phyloP scores from a whole-genome alignment of 2,329 filamentous ascomycete genomes.

The Colletotrichum caudatum region DNA sequence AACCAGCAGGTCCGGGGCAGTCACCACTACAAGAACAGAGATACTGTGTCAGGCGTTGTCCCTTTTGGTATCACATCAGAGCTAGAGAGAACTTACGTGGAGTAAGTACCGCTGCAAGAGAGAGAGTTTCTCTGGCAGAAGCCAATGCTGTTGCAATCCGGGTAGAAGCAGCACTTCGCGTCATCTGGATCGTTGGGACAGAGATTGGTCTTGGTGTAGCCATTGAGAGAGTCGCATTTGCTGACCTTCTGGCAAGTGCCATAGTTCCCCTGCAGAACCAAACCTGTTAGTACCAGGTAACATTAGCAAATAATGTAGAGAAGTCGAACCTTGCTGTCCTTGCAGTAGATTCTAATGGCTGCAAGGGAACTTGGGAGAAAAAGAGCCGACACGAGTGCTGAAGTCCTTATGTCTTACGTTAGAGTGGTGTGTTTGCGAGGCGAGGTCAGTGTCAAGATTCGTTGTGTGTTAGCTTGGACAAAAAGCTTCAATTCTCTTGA shows the following conservation, averaged over 20 bases:
- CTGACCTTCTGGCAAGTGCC: constrained; percentile 35
- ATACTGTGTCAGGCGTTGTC: background rate
- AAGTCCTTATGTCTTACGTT: constrained; percentile 17
- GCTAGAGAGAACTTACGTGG: constrained; percentile 4
- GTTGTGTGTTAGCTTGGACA: background rate
- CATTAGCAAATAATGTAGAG: background rate
- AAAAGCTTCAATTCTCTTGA: background rate
- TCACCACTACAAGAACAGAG: constrained; percentile 14
- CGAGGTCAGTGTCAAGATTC: background rate
- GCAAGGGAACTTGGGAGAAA: constrained; percentile 23
- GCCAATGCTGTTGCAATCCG: constrained; percentile 31
- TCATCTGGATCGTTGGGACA: constrained; percentile 35
- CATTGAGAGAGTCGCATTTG: constrained; percentile 32
- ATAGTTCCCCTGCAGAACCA: constrained; percentile 16
- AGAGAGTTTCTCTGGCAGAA: constrained; percentile 34
- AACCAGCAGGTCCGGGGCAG: constrained; percentile 29
- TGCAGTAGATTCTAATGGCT: constrained; percentile 33
- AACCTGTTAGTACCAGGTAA: background rate
- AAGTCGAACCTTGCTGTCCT: constrained; percentile 26
- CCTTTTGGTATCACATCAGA: background rate
- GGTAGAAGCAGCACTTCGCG: constrained; percentile 39
- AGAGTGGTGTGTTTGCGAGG: background rate
- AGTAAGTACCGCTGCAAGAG: constrained; percentile 32
- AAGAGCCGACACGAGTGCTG: constrained; percentile 14
- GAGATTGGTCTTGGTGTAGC: constrained; percentile 25